Evolutionary conservation across 257 asterid genomes (phyloP), one percentile per base, ranked within the genome.

Genomic region (Nyctanthes arbortristis): DNA sequence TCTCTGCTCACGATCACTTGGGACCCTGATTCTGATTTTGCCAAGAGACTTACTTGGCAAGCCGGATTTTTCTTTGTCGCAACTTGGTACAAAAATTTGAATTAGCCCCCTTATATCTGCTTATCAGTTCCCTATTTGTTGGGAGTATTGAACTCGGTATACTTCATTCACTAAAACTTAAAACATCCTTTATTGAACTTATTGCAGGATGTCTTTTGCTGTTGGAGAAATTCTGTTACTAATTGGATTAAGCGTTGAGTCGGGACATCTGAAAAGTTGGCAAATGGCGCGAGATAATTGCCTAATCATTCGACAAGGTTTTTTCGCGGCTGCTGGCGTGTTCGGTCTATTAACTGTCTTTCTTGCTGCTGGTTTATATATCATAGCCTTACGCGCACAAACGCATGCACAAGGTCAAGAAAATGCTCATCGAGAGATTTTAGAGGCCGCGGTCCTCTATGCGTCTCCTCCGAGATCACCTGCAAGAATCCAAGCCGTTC

Each of bases 191-290:
- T 24, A 24, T 34, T 39, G 16, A 36, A 28, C 61, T n/a, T 10
- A 13, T 7, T 33, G 62, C 80, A 93, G 98, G 98, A 49, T 76
- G 27, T 79, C 84, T 8, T 93, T 90, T 63, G 94, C 96, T 0
- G 88, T 93, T 30, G 97, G 88, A 32, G 98, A 90, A 76, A 87
- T 93, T 36, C 69, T 90, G 68, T 65, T 93, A 36, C 76, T 93
- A 11, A 80, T 90, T n/a, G 96, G 96, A 34, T 73, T 93, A 31
- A 88, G 89, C 63, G 87, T 88, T 5, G 98, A 93, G 77, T 90
- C 97, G 4, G 96, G 98, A 16, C 97, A 93, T 74, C 85, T 93
- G 55, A 87, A 78, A 12, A 77, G 86, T 39, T 93, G 98, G 98
- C 83, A 31, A 25, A 40, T 49, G 12, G 87, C 92, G 1, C 83